Evolutionary conservation across 148 eudicot species (phyloP).

Genomic region (Euryodendron excelsum): DNA sequence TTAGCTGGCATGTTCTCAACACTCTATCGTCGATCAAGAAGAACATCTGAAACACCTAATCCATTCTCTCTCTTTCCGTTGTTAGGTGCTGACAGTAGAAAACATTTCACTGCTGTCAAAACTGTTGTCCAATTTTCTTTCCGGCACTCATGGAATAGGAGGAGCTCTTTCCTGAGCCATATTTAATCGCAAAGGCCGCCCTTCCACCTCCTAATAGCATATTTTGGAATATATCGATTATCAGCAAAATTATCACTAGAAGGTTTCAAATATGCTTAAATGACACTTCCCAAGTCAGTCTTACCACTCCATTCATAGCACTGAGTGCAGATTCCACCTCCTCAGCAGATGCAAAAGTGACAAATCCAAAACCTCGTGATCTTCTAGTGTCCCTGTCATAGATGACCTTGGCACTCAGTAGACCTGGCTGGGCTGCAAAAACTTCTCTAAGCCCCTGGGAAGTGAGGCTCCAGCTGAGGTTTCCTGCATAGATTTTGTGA

Average conservation of each 20-base stretch:
- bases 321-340: conserved; percentile 64
- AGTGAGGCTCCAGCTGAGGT: conserved; percentile 72
- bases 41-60: background rate
- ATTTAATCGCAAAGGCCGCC: conserved; percentile 66
- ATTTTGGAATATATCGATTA: background rate
- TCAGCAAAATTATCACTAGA: background rate
- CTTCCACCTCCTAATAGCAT: conserved; percentile 67
- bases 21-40: background rate
- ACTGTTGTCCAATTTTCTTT: conserved; percentile 18
- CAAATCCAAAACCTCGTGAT: conserved; percentile 86
- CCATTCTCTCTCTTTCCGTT: background rate
- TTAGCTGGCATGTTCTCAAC: background rate
- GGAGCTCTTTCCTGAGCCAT: conserved; percentile 52
- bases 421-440: conserved; percentile 63
- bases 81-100: conserved; percentile 26
- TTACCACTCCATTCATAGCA: conserved; percentile 77
- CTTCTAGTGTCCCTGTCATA: conserved; percentile 71
- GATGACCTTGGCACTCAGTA: conserved; percentile 73
- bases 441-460: conserved; percentile 64
- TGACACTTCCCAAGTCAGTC: too few relatives aligned
- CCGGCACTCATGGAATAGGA: conserved; percentile 16
- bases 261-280: background rate
- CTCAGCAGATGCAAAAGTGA: conserved; percentile 71
- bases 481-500: conserved; percentile 81
- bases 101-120: conserved; percentile 31